These are phyloP conservation scores for Gymnopilus dilepis DNA, from an alignment of 768 basidiomycete species.

Conservation along the genomic window DNA sequence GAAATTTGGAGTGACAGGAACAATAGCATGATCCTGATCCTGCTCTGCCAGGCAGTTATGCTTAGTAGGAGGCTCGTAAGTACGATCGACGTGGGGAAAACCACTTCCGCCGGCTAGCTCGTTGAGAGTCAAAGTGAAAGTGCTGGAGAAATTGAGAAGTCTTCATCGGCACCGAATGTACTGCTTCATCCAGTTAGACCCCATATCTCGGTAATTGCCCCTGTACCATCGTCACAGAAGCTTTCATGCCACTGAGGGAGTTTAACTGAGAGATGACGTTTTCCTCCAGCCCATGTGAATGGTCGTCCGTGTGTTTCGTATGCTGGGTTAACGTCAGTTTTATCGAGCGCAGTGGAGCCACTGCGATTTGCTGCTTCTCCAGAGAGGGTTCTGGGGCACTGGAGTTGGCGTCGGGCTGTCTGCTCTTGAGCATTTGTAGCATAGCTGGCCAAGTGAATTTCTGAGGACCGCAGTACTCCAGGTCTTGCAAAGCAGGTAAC, in stretches of 20 bases:
- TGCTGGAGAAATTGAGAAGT: constrained; percentile 1
- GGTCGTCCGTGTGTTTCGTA: not conserved
- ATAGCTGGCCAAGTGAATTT: constrained; percentile 17
- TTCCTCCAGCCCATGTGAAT: not conserved
- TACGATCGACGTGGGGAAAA: no score
- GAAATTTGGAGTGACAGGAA: no score
- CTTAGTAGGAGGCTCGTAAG: no score
- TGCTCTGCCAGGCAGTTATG: no score
- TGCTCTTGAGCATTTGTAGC: constrained; percentile 12
- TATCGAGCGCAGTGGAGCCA: not conserved
- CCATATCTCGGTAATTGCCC: not conserved
- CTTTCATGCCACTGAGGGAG: not conserved
- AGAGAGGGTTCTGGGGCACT: no score
- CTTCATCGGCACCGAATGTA: not conserved
- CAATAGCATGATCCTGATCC: no score
- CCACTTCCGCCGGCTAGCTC: no score
- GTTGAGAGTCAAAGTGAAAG: no score
- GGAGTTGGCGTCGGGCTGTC: not conserved
- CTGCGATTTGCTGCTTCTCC: not conserved
- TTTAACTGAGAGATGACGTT: not conserved
- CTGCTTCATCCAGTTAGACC: not conserved
- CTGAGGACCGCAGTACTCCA: constrained; percentile 19
- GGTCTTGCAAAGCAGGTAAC: constrained; percentile 15
- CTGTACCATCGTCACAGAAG: not conserved
- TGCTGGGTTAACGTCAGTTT: not conserved